Percentiles rank a stretch among this genome's conserved stretches.
phyloP scores from a whole-genome alignment of 2,329 filamentous ascomycete species.

The Fusarium metavorans region DNA sequence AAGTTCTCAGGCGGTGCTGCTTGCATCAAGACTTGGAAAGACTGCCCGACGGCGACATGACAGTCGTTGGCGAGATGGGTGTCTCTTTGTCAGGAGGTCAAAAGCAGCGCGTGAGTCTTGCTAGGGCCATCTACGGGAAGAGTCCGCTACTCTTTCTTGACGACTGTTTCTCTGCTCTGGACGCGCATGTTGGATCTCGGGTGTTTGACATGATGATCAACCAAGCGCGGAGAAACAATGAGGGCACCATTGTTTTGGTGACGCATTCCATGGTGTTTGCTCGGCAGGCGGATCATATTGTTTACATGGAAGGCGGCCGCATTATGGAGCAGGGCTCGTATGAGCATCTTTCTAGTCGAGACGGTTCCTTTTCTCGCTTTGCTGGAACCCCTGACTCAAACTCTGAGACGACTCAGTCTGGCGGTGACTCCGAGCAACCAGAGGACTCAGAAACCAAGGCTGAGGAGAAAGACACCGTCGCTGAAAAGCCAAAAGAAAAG shows the following conservation, averaged over 20 bases:
- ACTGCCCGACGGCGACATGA: constrained; percentile 23
- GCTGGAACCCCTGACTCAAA: background rate
- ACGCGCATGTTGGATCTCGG: constrained; percentile 22
- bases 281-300: constrained; percentile 20
- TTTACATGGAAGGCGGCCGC: constrained; percentile 19
- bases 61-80: constrained; percentile 24
- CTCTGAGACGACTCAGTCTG: background rate
- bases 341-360: background rate
- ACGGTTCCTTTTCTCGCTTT: constrained; percentile 11
- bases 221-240: background rate
- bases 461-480: rapidly evolving
- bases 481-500: background rate
- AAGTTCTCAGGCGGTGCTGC: constrained; percentile 21
- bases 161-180: constrained; percentile 25
- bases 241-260: constrained; percentile 3
- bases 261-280: constrained; percentile 25
- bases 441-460: rapidly evolving
- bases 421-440: background rate
- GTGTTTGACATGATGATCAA: constrained; percentile 28
- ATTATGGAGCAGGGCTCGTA: constrained; percentile 18
- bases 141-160: constrained; percentile 24
- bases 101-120: constrained; percentile 29
- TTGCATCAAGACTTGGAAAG: constrained; percentile 18
- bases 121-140: constrained; percentile 19
- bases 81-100: constrained; percentile 26